Percentiles rank a stretch among this genome's conserved stretches.
These are phyloP conservation scores for Barbatosphaeria neglecta DNA, from an alignment of 495 filamentous ascomycete species.

Conservation along the genomic window DNA sequence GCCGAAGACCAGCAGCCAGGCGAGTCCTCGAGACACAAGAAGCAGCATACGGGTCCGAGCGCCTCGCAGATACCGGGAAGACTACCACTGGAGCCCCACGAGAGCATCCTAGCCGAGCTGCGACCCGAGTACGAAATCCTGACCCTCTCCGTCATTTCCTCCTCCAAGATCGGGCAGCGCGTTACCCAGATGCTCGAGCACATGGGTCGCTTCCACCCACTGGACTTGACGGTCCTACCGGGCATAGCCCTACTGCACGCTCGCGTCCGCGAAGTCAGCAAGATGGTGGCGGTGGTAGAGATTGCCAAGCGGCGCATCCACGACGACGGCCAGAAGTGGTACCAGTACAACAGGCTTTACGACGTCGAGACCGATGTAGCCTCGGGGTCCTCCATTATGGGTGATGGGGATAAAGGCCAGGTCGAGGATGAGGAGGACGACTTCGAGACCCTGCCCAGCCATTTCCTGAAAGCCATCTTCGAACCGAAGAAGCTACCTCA, in stretches of 20 bases:
- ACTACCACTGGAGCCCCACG: conserved; percentile 8
- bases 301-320: conserved; percentile 48
- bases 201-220: conserved; percentile 22
- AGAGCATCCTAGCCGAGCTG: conserved; percentile 15
- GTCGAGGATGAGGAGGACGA: conserved; percentile 27
- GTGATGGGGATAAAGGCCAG: conserved; percentile 12
- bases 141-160: conserved; percentile 38
- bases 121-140: conserved; percentile 24
- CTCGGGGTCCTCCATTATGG: conserved; percentile 13
- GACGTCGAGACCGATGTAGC: conserved; percentile 13
- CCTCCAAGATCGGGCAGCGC: conserved; percentile 43
- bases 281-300: conserved; percentile 54
- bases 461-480: conserved; percentile 30
- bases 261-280: conserved; percentile 38
- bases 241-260: conserved; percentile 37
- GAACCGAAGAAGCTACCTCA: conserved; percentile 13
- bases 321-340: conserved; percentile 42
- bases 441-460: conserved; percentile 45
- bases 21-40: background rate
- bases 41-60: conserved; percentile 3
- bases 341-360: conserved; percentile 46
- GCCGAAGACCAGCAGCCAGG: background rate
- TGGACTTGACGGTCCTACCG: conserved; percentile 14
- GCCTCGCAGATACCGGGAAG: conserved; percentile 1
- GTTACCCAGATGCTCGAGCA: conserved; percentile 32